Evolutionary conservation across 2,329 filamentous ascomycete genomes (phyloP).

Genomic region (Conoideocrella luteorostrata): DNA sequence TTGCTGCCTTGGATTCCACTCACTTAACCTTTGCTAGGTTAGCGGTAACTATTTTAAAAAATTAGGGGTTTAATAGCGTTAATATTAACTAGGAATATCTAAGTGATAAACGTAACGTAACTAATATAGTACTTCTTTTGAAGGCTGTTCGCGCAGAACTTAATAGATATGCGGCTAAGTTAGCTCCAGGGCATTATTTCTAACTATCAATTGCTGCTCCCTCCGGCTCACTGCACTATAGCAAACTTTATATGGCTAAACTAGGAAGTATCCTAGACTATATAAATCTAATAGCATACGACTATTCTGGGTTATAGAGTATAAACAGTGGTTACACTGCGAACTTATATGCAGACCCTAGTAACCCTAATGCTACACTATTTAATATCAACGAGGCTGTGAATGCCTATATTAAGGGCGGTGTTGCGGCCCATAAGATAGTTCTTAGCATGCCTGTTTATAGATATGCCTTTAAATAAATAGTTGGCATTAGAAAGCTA

Average conservation of each 20-base stretch:
- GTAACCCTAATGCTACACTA: conserved; percentile 54
- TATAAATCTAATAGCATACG: conserved; percentile 70
- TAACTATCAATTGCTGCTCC: conserved; percentile 47
- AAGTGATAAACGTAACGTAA: conserved; percentile 30
- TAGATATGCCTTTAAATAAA: conserved; percentile 25
- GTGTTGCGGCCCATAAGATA: conserved; percentile 60
- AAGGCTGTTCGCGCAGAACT: conserved; percentile 38
- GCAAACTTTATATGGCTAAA: conserved; percentile 37
- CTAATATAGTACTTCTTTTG: conserved; percentile 39
- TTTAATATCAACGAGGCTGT: conserved; percentile 64
- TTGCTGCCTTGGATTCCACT: conserved; percentile 55
- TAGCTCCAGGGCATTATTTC: conserved; percentile 44
- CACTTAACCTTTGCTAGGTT: conserved; percentile 62
- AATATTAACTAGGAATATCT: conserved; percentile 37
- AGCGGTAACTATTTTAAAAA: conserved; percentile 63
- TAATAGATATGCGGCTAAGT: conserved; percentile 38
- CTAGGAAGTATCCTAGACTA: conserved; percentile 47
- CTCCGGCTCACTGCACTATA: conserved; percentile 43
- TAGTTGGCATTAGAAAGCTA: conserved; percentile 57
- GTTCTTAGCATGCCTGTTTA: conserved; percentile 69
- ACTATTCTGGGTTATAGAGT: conserved; percentile 70
- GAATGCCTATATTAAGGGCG: conserved; percentile 55
- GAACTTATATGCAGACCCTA: conserved; percentile 56
- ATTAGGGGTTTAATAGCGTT: conserved; percentile 58
- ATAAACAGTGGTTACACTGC: conserved; percentile 59